Base-by-base conservation (phyloP, 352 stramenopile species). In the Aphanomyces cochlioides region DNA sequence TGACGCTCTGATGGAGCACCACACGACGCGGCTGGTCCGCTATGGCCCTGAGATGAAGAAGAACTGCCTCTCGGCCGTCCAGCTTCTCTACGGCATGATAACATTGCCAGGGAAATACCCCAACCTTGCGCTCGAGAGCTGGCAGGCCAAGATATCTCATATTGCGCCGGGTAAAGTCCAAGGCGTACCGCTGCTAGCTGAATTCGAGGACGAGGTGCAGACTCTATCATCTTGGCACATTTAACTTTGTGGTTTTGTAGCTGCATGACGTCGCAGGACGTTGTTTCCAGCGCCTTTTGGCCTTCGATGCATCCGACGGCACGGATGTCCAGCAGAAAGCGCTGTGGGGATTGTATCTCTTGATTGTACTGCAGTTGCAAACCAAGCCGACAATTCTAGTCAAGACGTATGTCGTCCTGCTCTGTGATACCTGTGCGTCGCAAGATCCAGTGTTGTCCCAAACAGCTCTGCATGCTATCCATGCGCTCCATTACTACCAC, bases 401-500 rank as follows among this genome's bases (percentile, higher is more conserved):
- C 28, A 79, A 82, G 5, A 83, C 90, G 15, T 95, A 85, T 82
- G 84, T 95, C 65, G 79, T 90, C 37, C 77, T 91, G 67, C 72
- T 95, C 21, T 83, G 93, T n/a, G 85, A 93, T 47, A 81, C 84
- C 21, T 95, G 85, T 58, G 84, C 91, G 56, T 79, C 83, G 37
- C 59, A 82, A 15, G 81, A 93, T 53, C 88, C 90, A 43, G 88
- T 82, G 0, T 81, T 95, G 48, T 90, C 87, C 2, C 90, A 90
- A 74, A 88, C 85, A 2, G 84, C 85, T 28, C 73, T 95, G 1
- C 81, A 76, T 10, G 90, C 92, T 59, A 58, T 95, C 17, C 87
- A 95, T 67, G 87, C 93, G 47, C 72, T 95, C 56, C 81, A 87
- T 0, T 80, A 90, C 38, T 93, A 85, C 47, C 84, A 95, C 65